Evolutionary conservation across 164 flowering plant species (phyloP).

Genomic region (Chimonanthus salicifolius): DNA sequence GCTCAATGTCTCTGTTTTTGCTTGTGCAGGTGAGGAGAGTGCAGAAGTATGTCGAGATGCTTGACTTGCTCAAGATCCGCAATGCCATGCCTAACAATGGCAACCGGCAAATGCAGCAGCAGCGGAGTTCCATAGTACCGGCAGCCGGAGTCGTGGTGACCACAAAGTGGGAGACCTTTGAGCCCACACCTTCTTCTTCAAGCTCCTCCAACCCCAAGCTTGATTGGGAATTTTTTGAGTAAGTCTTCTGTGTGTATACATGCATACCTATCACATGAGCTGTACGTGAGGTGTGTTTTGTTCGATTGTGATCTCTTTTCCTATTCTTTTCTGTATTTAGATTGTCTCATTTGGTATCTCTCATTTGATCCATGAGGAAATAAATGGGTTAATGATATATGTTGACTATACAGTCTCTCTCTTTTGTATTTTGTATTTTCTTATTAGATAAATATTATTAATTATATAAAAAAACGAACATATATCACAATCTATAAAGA

Average conservation of each 20-base stretch:
- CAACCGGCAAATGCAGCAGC: slow-evolving; percentile 20
- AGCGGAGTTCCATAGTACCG: slow-evolving; percentile 12
- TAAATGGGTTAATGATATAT: slow-evolving; percentile 18
- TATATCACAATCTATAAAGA: too few species aligned
- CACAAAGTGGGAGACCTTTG: slow-evolving; percentile 80
- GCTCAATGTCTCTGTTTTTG: neutral
- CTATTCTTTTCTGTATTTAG: slow-evolving; percentile 33
- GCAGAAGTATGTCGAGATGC: slow-evolving; percentile 77
- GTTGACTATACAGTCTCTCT: neutral
- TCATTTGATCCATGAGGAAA: slow-evolving; percentile 15
- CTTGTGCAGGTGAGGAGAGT: slow-evolving; percentile 66
- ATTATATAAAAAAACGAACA: too few species aligned
- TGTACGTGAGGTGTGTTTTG: slow-evolving; percentile 10
- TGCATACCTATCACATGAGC: slow-evolving; percentile 4
- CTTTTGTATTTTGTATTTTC: too few species aligned
- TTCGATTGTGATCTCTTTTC: slow-evolving; percentile 4
- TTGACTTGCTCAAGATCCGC: slow-evolving; percentile 57
- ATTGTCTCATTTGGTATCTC: neutral
- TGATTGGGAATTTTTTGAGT: slow-evolving; percentile 38
- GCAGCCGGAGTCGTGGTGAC: slow-evolving; percentile 36
- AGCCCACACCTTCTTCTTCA: slow-evolving; percentile 15
- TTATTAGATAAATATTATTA: too few species aligned
- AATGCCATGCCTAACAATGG: slow-evolving; percentile 33
- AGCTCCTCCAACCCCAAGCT: slow-evolving; percentile 22
- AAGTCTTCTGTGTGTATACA: slow-evolving; percentile 2